These are phyloP conservation scores for Penicillium bialowiezense DNA, from an alignment of 495 filamentous ascomycete genomes.

Conservation along the genomic window DNA sequence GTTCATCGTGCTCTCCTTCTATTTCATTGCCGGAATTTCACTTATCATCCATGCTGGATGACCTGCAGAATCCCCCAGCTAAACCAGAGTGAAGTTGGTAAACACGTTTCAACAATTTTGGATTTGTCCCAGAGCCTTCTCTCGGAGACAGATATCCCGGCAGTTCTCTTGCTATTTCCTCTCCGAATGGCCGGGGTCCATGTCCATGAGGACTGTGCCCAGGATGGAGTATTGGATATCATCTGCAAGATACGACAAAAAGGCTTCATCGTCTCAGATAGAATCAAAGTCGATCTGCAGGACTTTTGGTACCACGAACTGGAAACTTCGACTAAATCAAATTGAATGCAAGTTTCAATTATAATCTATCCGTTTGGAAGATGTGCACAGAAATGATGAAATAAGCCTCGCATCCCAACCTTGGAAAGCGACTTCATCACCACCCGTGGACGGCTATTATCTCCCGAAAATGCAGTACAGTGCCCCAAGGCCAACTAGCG, in stretches of 20 bases:
- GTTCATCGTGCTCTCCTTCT: conserved; percentile 3
- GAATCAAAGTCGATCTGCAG: conserved; percentile 2
- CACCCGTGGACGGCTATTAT: too few relatives aligned
- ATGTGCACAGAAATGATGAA: too few relatives aligned
- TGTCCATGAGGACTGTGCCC: background rate
- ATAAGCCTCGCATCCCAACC: too few relatives aligned
- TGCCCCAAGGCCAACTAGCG: too few relatives aligned
- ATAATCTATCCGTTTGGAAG: too few relatives aligned
- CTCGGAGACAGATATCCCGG: background rate
- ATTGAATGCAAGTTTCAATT: background rate
- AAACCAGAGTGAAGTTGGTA: background rate
- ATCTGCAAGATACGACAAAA: conserved; percentile 2
- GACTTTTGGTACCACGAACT: conserved; percentile 2
- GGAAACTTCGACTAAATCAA: background rate
- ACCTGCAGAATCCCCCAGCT: conserved; percentile 2
- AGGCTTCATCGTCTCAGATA: conserved; percentile 2
- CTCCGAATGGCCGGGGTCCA: conserved; percentile 4
- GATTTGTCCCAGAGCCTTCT: conserved; percentile 4
- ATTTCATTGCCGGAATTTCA: conserved; percentile 6
- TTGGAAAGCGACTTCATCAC: too few relatives aligned
- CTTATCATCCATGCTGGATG: conserved; percentile 6
- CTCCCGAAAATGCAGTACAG: too few relatives aligned
- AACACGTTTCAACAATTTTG: conserved; percentile 3
- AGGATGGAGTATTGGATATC: background rate
- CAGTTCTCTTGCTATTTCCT: conserved; percentile 2